Evolutionary conservation across 164 flowering plant genomes (phyloP).

Genomic region (Dillenia turbinata): DNA sequence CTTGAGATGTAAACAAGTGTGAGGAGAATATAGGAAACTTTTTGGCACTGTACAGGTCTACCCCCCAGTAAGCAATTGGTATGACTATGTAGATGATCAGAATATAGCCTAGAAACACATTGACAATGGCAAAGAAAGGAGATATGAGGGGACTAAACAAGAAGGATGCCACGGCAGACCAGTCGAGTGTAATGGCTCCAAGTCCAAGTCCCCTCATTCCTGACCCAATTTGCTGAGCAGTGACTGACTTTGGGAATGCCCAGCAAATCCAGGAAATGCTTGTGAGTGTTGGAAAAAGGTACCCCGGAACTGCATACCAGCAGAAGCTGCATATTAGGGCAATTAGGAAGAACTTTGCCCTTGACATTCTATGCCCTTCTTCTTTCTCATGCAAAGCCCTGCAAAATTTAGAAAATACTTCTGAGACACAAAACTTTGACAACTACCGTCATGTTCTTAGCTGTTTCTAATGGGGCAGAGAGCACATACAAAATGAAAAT

Average conservation of each 20-base stretch:
- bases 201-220: conserved; percentile 9
- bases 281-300: conserved; percentile 1
- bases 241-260: background rate
- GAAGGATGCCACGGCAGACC: conserved; percentile 6
- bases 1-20: conserved; percentile 3
- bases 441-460: too few relatives aligned
- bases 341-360: conserved; percentile 5
- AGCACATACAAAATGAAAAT: too few relatives aligned
- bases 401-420: background rate
- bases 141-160: conserved; percentile 6
- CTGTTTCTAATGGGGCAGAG: too few relatives aligned
- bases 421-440: too few relatives aligned
- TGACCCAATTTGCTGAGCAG: conserved; percentile 9
- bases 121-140: conserved; percentile 5
- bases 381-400: conserved; percentile 10
- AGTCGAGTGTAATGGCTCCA: conserved; percentile 4
- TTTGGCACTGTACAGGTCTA: conserved; percentile 3
- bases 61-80: conserved; percentile 6
- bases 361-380: background rate
- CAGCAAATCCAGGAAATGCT: conserved; percentile 10
- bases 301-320: conserved; percentile 4
- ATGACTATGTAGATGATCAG: background rate
- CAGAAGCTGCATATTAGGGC: conserved; percentile 8
- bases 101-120: background rate
- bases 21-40: conserved; percentile 4